Evolutionary conservation across 2,329 filamentous ascomycete genomes (phyloP).

Genomic region (Diaporthe citriasiana): DNA sequence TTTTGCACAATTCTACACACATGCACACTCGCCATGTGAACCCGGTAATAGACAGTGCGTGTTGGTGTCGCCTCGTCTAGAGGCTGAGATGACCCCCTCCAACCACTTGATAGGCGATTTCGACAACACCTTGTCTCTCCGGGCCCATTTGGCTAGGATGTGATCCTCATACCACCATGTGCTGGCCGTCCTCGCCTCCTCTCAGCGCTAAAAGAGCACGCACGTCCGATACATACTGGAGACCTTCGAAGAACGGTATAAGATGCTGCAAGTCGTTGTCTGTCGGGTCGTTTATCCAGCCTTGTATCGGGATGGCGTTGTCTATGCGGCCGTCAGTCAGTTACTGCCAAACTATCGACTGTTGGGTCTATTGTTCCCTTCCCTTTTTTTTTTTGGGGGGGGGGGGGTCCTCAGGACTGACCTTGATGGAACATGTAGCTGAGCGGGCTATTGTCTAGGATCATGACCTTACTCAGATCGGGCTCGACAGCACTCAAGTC

Average conservation of each 20-base stretch:
- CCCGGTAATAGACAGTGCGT: background rate
- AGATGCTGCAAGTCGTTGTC: conserved; percentile 95
- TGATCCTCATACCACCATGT: conserved; percentile 58
- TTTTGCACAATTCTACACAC: conserved; percentile 26
- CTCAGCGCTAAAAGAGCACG: conserved; percentile 89
- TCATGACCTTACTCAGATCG: conserved; percentile 98
- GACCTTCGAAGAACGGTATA: conserved; percentile 89
- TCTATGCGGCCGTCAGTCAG: conserved; percentile 68
- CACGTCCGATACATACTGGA: conserved; percentile 98
- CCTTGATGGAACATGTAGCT: conserved; percentile 99
- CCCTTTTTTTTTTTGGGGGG: too few species aligned
- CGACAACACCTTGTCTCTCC: background rate
- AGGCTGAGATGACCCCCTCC: conserved; percentile 22
- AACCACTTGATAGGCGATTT: background rate
- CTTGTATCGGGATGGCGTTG: conserved; percentile 98
- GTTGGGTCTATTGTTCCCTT: background rate
- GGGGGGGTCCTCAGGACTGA: conserved; percentile 57
- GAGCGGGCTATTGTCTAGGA: conserved; percentile 97
- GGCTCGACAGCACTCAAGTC: conserved; percentile 96
- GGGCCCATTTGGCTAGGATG: conserved; percentile 22
- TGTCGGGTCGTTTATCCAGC: conserved; percentile 98
- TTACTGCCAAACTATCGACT: background rate
- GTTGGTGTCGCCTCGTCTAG: background rate
- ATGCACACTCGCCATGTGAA: background rate
- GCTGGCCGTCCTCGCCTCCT: conserved; percentile 83